These are phyloP conservation scores for Talaromyces sp. DNA, from an alignment of 2,329 filamentous ascomycete genomes.

Conservation along the genomic window DNA sequence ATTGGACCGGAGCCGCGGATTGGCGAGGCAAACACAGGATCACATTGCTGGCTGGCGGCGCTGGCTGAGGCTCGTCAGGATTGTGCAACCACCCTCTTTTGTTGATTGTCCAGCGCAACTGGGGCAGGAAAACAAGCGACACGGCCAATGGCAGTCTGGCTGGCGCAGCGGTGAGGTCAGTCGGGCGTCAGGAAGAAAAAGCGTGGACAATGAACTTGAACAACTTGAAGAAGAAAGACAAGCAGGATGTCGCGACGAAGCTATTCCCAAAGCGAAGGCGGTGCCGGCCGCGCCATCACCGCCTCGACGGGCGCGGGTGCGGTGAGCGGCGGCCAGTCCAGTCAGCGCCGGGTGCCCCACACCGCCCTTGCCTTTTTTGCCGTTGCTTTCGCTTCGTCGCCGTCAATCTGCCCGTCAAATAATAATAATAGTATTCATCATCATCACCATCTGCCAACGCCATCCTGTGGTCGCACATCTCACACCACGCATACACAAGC, in stretches of 20 bases:
- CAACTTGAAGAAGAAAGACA: neutral
- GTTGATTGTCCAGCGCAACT: too few species aligned
- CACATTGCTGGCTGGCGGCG: too few species aligned
- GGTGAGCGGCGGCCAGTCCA: constrained; percentile 10
- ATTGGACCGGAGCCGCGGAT: neutral
- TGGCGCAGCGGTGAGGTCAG: neutral
- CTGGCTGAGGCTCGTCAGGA: neutral
- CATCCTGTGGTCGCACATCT: neutral
- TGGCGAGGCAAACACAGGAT: neutral
- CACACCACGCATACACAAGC: neutral
- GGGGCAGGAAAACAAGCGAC: too few species aligned
- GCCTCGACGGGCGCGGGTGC: constrained; percentile 3
- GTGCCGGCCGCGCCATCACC: constrained; percentile 8
- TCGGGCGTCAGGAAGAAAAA: neutral
- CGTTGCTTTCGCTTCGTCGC: constrained; percentile 21
- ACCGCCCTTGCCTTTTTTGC: constrained; percentile 34
- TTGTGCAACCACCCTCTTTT: neutral
- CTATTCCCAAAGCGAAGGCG: constrained; percentile 11
- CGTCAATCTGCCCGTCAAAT: constrained; percentile 15
- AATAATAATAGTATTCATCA: neutral
- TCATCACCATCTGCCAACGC: neutral
- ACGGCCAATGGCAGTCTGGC: too few species aligned
- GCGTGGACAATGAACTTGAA: neutral
- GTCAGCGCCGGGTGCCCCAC: constrained; percentile 15
- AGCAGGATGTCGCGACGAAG: neutral